Evolutionary conservation across 2,329 filamentous ascomycete species (phyloP).

Genomic region (Alternaria sp.): DNA sequence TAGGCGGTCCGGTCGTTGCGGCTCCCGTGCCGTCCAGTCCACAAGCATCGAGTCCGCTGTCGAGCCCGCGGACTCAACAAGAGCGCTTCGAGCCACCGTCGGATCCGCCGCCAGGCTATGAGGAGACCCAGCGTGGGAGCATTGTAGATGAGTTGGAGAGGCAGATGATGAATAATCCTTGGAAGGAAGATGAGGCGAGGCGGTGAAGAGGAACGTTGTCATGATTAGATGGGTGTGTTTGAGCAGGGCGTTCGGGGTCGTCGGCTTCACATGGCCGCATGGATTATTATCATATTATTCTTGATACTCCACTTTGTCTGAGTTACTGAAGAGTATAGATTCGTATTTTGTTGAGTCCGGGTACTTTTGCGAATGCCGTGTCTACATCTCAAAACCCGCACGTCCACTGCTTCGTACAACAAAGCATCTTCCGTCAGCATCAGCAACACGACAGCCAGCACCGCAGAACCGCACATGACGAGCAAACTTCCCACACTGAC

Average conservation of each 20-base stretch:
- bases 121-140: constrained; percentile 85
- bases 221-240: constrained; percentile 8
- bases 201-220: constrained; percentile 16
- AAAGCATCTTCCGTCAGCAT: neutral
- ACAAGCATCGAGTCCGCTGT: constrained; percentile 37
- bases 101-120: constrained; percentile 89
- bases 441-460: neutral
- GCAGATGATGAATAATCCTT: constrained; percentile 38
- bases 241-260: constrained; percentile 38
- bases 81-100: constrained; percentile 59
- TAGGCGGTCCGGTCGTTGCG: constrained; percentile 20
- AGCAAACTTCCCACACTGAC: neutral
- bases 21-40: constrained; percentile 28
- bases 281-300: neutral
- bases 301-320: neutral
- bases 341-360: neutral
- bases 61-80: constrained; percentile 31
- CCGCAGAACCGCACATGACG: constrained; percentile 7
- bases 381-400: neutral
- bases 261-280: constrained; percentile 4
- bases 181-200: constrained; percentile 17
- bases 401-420: neutral
- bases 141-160: constrained; percentile 74
- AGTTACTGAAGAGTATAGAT: neutral
- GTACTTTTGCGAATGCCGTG: neutral